These are phyloP conservation scores for Phytophthora vignae DNA, from an alignment of 352 stramenopile species.

Conservation along the genomic window DNA sequence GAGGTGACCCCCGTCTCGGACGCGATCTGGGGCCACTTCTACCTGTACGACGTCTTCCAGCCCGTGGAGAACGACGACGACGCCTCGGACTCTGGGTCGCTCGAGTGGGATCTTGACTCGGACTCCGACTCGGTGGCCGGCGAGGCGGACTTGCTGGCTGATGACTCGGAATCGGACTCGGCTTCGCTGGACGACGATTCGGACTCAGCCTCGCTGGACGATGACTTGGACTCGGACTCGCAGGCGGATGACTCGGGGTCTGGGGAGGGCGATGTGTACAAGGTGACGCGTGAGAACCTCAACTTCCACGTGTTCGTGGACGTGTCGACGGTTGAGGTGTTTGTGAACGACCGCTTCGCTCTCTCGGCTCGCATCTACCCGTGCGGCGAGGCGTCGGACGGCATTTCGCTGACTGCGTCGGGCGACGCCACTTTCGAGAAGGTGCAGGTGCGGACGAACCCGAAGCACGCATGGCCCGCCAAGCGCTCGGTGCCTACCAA, in stretches of 20 bases:
- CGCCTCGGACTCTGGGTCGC: slow-evolving; percentile 1
- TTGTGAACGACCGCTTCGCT: slow-evolving; percentile 70
- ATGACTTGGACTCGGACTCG: slow-evolving; percentile 4
- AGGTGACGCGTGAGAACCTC: slow-evolving; percentile 53
- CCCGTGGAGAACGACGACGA: background rate
- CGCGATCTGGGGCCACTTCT: slow-evolving; percentile 53
- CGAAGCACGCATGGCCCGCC: slow-evolving; percentile 63
- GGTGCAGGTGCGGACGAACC: slow-evolving; percentile 62
- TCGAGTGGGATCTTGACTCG: background rate
- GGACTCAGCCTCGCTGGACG: background rate
- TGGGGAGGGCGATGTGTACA: slow-evolving; percentile 28
- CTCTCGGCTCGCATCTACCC: slow-evolving; percentile 71
- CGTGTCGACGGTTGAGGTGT: slow-evolving; percentile 68
- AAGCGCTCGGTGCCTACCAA: slow-evolving; percentile 43
- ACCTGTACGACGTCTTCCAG: slow-evolving; percentile 51
- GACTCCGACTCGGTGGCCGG: background rate
- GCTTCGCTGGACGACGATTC: background rate
- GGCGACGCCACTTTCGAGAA: slow-evolving; percentile 59
- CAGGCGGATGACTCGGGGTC: slow-evolving; percentile 23
- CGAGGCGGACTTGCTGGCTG: background rate
- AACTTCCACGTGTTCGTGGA: slow-evolving; percentile 69
- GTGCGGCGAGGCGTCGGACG: slow-evolving; percentile 54
- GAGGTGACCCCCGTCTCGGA: slow-evolving; percentile 39
- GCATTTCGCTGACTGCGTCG: slow-evolving; percentile 57
- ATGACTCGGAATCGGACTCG: slow-evolving; percentile 11